phyloP scores from a whole-genome alignment of 208 protist genomes.

The Acanthamoeba healyi region DNA sequence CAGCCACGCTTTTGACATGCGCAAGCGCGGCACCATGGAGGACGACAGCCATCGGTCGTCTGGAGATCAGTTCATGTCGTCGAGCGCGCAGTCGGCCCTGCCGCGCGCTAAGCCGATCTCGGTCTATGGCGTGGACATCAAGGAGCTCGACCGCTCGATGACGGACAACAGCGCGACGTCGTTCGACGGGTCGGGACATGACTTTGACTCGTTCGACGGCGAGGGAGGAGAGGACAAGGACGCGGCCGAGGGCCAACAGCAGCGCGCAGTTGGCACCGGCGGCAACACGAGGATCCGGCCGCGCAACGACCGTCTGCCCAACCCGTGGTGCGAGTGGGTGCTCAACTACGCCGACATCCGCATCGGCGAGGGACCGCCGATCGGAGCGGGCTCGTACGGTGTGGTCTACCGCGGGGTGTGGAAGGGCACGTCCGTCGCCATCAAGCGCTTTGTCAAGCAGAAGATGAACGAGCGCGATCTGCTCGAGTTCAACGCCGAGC shows the following conservation, averaged over 20 bases:
- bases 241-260: too few species aligned
- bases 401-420: neutral
- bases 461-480: slow-evolving; percentile 66
- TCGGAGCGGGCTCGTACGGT: slow-evolving; percentile 38
- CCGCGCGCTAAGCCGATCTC: too few species aligned
- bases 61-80: neutral
- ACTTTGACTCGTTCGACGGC: too few species aligned
- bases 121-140: too few species aligned
- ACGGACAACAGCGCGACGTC: too few species aligned
- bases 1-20: neutral
- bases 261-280: too few species aligned
- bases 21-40: neutral
- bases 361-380: slow-evolving; percentile 13
- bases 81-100: too few species aligned
- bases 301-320: neutral
- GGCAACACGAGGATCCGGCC: too few species aligned
- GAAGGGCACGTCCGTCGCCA: neutral
- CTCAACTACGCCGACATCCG: slow-evolving; percentile 4
- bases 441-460: slow-evolving; percentile 64
- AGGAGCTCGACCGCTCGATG: too few species aligned
- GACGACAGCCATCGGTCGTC: neutral
- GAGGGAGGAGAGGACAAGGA: too few species aligned
- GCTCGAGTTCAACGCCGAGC: neutral
- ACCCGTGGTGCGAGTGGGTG: neutral
- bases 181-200: too few species aligned